Percentiles rank a stretch among this genome's conserved stretches.
phyloP scores from a whole-genome alignment of 2,329 filamentous ascomycete genomes.

The Xylariaceae sp. region DNA sequence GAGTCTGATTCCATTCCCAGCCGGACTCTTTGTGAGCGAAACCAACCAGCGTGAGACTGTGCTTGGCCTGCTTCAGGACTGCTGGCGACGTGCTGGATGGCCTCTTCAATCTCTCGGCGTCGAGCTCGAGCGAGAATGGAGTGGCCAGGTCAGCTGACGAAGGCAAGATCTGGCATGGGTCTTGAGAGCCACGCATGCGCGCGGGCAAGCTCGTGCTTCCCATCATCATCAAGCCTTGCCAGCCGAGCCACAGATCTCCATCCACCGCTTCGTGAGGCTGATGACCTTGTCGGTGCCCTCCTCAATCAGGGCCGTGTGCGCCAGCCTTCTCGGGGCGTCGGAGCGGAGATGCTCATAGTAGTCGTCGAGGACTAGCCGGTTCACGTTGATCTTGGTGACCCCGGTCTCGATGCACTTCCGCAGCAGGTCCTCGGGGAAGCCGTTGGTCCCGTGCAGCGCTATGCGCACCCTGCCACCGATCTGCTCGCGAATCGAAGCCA shows the following conservation, averaged over 20 bases:
- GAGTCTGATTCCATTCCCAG: too few relatives aligned
- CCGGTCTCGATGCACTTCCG: constrained; percentile 42
- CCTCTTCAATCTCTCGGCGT: too few relatives aligned
- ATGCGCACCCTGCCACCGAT: constrained; percentile 33
- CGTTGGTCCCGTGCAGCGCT: constrained; percentile 51
- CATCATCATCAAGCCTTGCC: constrained; percentile 34
- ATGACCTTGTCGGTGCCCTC: constrained; percentile 35
- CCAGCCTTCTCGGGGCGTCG: constrained; percentile 27
- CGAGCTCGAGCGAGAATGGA: too few relatives aligned
- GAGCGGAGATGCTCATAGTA: constrained; percentile 33
- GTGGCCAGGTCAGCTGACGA: too few relatives aligned
- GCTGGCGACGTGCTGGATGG: too few relatives aligned
- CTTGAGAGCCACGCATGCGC: too few relatives aligned
- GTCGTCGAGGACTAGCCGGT: constrained; percentile 41
- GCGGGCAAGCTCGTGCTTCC: too few relatives aligned
- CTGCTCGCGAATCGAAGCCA: constrained; percentile 30
- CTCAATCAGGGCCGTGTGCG: constrained; percentile 35
- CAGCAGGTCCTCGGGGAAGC: constrained; percentile 43
- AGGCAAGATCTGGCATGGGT: too few relatives aligned
- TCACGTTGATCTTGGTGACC: constrained; percentile 51
- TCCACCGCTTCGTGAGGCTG: constrained; percentile 36
- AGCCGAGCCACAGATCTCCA: constrained; percentile 39
- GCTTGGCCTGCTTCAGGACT: too few relatives aligned
- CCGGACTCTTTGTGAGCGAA: too few relatives aligned
- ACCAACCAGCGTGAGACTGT: too few relatives aligned